Percentiles rank a stretch among this genome's conserved stretches.
Evolutionary conservation across 2,329 filamentous ascomycete genomes (phyloP).

Genomic region (Periconia sp.): DNA sequence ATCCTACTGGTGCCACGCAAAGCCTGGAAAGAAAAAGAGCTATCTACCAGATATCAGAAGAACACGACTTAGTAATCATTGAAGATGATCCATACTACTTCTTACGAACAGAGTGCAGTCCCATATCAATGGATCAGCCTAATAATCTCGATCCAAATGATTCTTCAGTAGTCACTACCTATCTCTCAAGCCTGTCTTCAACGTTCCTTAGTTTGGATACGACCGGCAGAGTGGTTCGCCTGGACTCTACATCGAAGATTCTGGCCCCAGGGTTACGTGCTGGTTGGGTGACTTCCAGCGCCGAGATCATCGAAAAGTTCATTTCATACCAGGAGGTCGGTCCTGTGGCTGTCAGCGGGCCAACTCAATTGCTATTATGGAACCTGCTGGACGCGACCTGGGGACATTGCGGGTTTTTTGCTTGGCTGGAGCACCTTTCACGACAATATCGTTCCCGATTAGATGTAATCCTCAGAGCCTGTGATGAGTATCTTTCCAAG

Average conservation of each 20-base stretch:
- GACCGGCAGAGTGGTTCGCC: slow-evolving; percentile 37
- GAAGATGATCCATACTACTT: slow-evolving; percentile 42
- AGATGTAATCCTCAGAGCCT: too few relatives aligned
- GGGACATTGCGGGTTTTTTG: slow-evolving; percentile 37
- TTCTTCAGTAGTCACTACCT: slow-evolving; percentile 4
- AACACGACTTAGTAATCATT: slow-evolving; percentile 34
- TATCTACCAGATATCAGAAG: slow-evolving; percentile 32
- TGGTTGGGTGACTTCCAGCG: slow-evolving; percentile 38
- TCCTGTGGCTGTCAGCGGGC: slow-evolving; percentile 25
- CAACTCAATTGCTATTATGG: slow-evolving; percentile 37
- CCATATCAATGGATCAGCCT: too few relatives aligned
- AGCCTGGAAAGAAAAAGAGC: slow-evolving; percentile 21
- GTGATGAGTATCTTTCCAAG: too few relatives aligned
- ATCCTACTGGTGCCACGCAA: slow-evolving; percentile 35
- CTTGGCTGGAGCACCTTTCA: slow-evolving; percentile 33
- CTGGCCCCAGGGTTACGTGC: slow-evolving; percentile 37
- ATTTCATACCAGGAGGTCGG: slow-evolving; percentile 27
- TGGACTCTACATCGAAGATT: slow-evolving; percentile 42
- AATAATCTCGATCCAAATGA: too few relatives aligned
- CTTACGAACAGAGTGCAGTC: slow-evolving; percentile 11
- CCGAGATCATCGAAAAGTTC: slow-evolving; percentile 34
- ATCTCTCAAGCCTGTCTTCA: slow-evolving; percentile 15
- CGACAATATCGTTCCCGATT: too few relatives aligned
- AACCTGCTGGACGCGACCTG: slow-evolving; percentile 39
- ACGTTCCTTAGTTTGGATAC: slow-evolving; percentile 45